Percentiles rank a stretch among this genome's conserved stretches.
These are phyloP conservation scores for Eucalyptus sp. DNA, from an alignment of 345 rosid genomes.

Conservation along the genomic window DNA sequence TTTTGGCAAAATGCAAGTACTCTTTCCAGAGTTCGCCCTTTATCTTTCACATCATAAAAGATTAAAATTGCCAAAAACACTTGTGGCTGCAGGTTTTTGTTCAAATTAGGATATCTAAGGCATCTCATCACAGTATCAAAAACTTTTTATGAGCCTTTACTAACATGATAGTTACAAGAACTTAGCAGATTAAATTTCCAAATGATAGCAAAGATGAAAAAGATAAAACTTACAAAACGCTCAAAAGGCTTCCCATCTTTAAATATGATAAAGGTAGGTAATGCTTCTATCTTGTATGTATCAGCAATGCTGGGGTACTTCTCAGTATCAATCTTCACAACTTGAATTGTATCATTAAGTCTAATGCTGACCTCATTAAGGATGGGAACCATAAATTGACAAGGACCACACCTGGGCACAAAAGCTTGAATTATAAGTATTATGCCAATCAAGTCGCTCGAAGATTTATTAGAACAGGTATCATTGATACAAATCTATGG, in stretches of 20 bases:
- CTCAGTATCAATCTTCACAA: constrained; percentile 90
- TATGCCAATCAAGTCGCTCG: neutral
- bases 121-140: neutral
- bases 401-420: constrained; percentile 89
- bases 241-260: constrained; percentile 72
- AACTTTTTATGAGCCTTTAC: neutral
- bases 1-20: neutral
- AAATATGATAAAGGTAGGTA: constrained; percentile 84
- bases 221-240: constrained; percentile 64
- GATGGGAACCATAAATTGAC: constrained; percentile 82
- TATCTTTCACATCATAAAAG: neutral
- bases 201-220: neutral
- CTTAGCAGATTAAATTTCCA: neutral
- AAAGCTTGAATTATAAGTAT: neutral
- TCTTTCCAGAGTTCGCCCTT: neutral
- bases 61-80: neutral
- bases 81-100: neutral
- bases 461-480: neutral
- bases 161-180: neutral
- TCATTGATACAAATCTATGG: neutral
- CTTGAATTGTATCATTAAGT: constrained; percentile 53
- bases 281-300: constrained; percentile 59
- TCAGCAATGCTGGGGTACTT: constrained; percentile 77
- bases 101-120: neutral
- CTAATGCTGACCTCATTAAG: constrained; percentile 59